These are phyloP conservation scores for Phytophthora rubi DNA, from an alignment of 352 stramenopile genomes.

Conservation along the genomic window DNA sequence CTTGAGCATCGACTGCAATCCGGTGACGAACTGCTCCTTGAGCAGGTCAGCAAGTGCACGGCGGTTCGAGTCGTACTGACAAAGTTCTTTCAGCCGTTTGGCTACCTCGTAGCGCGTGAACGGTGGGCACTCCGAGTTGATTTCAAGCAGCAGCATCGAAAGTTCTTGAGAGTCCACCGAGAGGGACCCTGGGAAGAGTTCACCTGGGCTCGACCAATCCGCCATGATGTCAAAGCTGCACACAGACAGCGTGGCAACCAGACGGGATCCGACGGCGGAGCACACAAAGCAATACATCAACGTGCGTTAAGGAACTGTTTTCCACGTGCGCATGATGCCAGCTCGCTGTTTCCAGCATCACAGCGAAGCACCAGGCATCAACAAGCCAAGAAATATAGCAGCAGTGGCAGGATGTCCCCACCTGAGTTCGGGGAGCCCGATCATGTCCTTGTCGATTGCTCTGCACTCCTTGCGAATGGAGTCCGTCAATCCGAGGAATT, in stretches of 20 bases:
- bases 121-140: conserved; percentile 53
- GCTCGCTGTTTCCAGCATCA: conserved; percentile 18
- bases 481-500: conserved; percentile 73
- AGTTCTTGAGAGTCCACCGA: conserved; percentile 60
- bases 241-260: conserved; percentile 12
- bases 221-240: conserved; percentile 75
- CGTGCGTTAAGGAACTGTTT: conserved; percentile 29
- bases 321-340: conserved; percentile 12
- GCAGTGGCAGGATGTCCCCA: conserved; percentile 26
- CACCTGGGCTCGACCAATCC: conserved; percentile 56
- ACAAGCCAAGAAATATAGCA: conserved; percentile 21
- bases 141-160: conserved; percentile 62
- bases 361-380: conserved; percentile 24
- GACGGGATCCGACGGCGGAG: conserved; percentile 20
- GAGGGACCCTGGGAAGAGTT: conserved; percentile 55
- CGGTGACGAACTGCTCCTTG: conserved; percentile 58
- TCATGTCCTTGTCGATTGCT: conserved; percentile 67
- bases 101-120: conserved; percentile 72
- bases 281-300: conserved; percentile 13
- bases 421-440: conserved; percentile 69
- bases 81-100: conserved; percentile 81
- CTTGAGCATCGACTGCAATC: conserved; percentile 68
- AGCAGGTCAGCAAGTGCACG: conserved; percentile 45
- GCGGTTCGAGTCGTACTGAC: conserved; percentile 60
- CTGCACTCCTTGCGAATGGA: conserved; percentile 68